phyloP scores from a whole-genome alignment of 129 eudicot species.

The Arctium minus region DNA sequence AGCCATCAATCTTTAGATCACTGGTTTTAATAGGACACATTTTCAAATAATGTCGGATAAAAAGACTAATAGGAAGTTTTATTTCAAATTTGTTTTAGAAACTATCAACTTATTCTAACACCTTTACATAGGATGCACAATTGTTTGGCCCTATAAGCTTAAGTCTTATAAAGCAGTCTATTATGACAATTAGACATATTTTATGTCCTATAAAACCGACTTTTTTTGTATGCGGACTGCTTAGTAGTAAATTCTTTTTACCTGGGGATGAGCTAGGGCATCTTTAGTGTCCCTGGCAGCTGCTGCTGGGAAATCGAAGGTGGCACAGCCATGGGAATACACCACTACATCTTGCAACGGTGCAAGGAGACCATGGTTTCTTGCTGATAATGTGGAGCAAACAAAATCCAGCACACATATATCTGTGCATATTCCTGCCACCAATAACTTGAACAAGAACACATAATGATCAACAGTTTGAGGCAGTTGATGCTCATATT shows the following conservation, averaged over 20 bases:
- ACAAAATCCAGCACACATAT: slow-evolving; percentile 84
- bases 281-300: slow-evolving; percentile 41
- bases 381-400: slow-evolving; percentile 67
- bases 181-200: not conserved
- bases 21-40: too few relatives aligned
- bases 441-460: slow-evolving; percentile 56
- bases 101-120: too few relatives aligned
- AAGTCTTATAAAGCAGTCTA: too few relatives aligned
- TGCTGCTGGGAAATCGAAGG: slow-evolving; percentile 69
- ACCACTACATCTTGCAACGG: slow-evolving; percentile 80
- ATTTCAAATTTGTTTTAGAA: too few relatives aligned
- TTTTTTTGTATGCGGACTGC: not conserved
- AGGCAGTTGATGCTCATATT: not conserved
- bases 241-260: not conserved
- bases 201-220: not conserved
- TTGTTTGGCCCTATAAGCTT: too few relatives aligned
- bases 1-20: not conserved
- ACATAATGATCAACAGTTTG: not conserved
- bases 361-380: slow-evolving; percentile 57
- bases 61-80: too few relatives aligned
- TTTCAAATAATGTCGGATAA: too few relatives aligned
- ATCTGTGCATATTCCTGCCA: slow-evolving; percentile 85
- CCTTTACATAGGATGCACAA: too few relatives aligned
- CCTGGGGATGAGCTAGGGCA: slow-evolving; percentile 66
- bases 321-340: slow-evolving; percentile 80